These are phyloP conservation scores for Dipodascopsis uninucleata DNA, from an alignment of 805 yeast species.

Conservation along the genomic window DNA sequence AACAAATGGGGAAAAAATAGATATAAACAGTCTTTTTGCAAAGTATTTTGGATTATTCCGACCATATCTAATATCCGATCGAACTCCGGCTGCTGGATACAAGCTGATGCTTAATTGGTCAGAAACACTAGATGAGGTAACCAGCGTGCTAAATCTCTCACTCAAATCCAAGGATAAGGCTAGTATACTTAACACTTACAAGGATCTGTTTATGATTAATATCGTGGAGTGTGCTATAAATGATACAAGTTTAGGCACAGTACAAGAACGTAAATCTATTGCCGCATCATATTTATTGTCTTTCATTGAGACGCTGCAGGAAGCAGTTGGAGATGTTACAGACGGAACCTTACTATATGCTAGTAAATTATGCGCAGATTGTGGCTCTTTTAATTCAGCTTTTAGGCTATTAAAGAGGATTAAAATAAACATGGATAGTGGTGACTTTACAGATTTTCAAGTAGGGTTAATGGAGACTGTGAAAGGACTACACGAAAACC, in stretches of 20 bases:
- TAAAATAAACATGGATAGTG: no score
- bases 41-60: constrained; percentile 11
- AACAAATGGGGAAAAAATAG: background rate
- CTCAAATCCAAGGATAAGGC: background rate
- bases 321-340: background rate
- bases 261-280: constrained; percentile 1
- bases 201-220: background rate
- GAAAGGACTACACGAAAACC: no score
- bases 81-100: background rate
- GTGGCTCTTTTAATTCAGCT: no score
- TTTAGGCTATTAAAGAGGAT: no score
- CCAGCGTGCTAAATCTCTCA: constrained; percentile 5
- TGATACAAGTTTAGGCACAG: background rate
- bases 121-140: constrained; percentile 13
- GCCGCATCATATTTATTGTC: background rate
- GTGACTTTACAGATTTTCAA: no score
- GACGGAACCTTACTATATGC: no score
- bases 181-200: background rate
- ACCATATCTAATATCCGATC: constrained; percentile 11
- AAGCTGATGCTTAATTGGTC: constrained; percentile 1
- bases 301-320: background rate
- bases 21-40: background rate
- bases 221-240: background rate
- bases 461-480: no score
- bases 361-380: no score